Percentiles rank a stretch among this genome's conserved stretches.
These are phyloP conservation scores for Venturia asperata DNA, from an alignment of 2,329 filamentous ascomycete genomes.

Conservation along the genomic window DNA sequence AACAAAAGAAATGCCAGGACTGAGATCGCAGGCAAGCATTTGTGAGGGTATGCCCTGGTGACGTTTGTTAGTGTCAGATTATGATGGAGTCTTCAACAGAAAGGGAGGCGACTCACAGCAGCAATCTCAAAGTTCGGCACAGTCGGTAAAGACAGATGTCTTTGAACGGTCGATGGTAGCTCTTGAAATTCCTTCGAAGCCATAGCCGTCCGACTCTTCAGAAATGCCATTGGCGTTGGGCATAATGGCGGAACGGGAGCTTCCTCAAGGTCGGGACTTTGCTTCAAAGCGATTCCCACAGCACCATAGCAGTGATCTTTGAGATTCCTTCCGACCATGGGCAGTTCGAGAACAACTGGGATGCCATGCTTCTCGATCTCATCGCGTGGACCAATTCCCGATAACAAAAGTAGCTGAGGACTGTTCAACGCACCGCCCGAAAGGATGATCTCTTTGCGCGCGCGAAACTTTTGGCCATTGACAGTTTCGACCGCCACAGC, in stretches of 20 bases:
- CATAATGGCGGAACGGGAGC: neutral
- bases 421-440: slow-evolving; percentile 31
- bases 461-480: slow-evolving; percentile 31
- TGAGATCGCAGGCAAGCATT: slow-evolving; percentile 4
- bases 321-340: slow-evolving; percentile 39
- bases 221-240: slow-evolving; percentile 34
- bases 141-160: slow-evolving; percentile 42
- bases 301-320: slow-evolving; percentile 36
- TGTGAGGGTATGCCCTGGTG: neutral
- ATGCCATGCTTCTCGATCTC: slow-evolving; percentile 39
- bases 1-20: slow-evolving; percentile 6
- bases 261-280: neutral
- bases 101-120: slow-evolving; percentile 1
- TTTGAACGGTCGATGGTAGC: slow-evolving; percentile 39
- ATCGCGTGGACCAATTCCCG: slow-evolving; percentile 41
- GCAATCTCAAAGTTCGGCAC: slow-evolving; percentile 54
- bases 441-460: slow-evolving; percentile 32
- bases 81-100: neutral
- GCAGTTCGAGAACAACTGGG: slow-evolving; percentile 34
- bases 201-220: slow-evolving; percentile 39
- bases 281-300: slow-evolving; percentile 13
- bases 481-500: slow-evolving; percentile 41
- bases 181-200: slow-evolving; percentile 41
- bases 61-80: neutral
- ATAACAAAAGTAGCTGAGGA: slow-evolving; percentile 40